phyloP scores from a whole-genome alignment of 129 eudicot species.

The Lactuca saligna region DNA sequence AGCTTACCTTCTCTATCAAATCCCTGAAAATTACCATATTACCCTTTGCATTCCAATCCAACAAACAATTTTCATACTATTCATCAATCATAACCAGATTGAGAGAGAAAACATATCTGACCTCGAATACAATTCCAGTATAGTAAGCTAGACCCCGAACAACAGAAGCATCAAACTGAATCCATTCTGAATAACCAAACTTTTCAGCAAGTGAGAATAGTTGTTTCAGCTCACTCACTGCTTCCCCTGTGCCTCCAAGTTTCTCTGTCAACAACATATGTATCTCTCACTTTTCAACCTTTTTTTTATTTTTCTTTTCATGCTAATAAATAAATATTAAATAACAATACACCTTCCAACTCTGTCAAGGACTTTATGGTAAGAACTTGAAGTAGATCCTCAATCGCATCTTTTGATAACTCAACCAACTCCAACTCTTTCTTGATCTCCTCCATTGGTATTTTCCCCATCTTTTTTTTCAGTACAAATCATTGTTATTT shows the following conservation, averaged over 20 bases:
- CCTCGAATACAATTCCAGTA: conserved; percentile 98
- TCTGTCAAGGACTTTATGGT: conserved; percentile 72
- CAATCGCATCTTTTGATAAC: conserved; percentile 68
- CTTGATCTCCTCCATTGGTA: conserved; percentile 87
- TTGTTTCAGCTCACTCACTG: conserved; percentile 70
- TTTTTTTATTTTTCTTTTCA: no score
- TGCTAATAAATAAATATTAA: not conserved
- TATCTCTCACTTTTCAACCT: no score
- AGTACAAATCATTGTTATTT: not conserved
- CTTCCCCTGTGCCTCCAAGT: conserved; percentile 88
- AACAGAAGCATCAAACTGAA: conserved; percentile 98
- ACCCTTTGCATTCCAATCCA: no score
- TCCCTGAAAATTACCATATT: conserved; percentile 47
- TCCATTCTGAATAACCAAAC: conserved; percentile 90
- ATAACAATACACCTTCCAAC: conserved; percentile 84
- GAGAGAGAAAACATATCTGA: conserved; percentile 25
- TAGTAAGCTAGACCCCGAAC: conserved; percentile 98
- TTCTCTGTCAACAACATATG: conserved; percentile 47
- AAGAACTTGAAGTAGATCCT: conserved; percentile 82
- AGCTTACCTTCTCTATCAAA: conserved; percentile 90
- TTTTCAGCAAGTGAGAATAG: conserved; percentile 92
- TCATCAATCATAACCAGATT: not conserved
- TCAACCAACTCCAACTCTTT: conserved; percentile 62
- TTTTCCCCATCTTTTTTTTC: conserved; percentile 64
- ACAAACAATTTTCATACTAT: no score